These are phyloP conservation scores for Neurospora sp. DNA, from an alignment of 495 filamentous ascomycete genomes.

Conservation along the genomic window DNA sequence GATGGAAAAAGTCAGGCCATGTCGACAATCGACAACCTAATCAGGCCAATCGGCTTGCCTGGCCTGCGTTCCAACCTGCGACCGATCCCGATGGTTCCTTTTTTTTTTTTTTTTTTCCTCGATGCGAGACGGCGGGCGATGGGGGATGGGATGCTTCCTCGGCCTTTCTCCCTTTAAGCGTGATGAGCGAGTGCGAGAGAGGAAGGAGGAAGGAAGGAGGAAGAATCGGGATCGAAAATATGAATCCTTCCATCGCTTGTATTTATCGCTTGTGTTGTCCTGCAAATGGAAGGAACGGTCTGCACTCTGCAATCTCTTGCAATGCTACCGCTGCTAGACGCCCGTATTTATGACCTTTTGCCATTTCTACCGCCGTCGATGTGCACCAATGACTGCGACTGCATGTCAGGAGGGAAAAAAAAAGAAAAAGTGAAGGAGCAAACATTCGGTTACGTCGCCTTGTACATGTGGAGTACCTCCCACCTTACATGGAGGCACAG, in stretches of 20 bases:
- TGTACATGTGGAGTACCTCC: not conserved
- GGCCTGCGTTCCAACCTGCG: not conserved
- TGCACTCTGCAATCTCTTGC: not conserved
- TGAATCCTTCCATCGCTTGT: not conserved
- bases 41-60: conserved; percentile 9
- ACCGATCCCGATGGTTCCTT: not conserved
- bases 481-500: not conserved
- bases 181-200: not conserved
- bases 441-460: not conserved
- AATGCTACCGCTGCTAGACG: not conserved
- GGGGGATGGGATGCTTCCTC: not conserved
- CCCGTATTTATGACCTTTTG: not conserved
- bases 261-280: not conserved
- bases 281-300: not conserved
- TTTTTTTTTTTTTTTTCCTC: not conserved
- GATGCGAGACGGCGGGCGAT: not conserved
- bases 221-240: not conserved
- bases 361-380: not conserved
- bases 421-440: not conserved
- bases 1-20: conserved; percentile 21
- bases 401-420: not conserved
- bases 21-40: conserved; percentile 4
- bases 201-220: not conserved
- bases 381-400: not conserved
- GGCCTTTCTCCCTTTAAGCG: not conserved